Conservation (phyloP, 257 asterid species). For the Primulina huaijiensis region DNA sequence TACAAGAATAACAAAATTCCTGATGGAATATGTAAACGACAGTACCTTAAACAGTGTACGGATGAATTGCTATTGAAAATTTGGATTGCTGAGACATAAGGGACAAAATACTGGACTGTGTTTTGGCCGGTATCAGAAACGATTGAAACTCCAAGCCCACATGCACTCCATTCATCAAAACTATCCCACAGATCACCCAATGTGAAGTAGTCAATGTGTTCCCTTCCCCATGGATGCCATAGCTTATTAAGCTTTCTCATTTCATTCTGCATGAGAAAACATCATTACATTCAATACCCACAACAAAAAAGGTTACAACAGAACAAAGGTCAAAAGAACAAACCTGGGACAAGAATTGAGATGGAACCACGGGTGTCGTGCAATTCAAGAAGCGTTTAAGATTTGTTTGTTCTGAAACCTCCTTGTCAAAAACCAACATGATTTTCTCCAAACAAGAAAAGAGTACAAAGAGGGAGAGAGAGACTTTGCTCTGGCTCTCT, state of each 20-base stretch:
- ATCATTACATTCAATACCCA: not conserved
- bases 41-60: constrained; percentile 62
- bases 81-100: constrained; percentile 95
- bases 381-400: constrained; percentile 44
- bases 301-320: not conserved
- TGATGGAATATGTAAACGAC: constrained; percentile 1
- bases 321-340: not conserved
- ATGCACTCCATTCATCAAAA: constrained; percentile 91
- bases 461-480: constrained; percentile 15
- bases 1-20: not conserved
- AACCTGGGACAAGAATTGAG: constrained; percentile 46
- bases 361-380: constrained; percentile 40
- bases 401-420: constrained; percentile 38
- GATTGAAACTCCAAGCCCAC: constrained; percentile 89
- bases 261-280: constrained; percentile 49
- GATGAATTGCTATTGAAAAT: constrained; percentile 82
- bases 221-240: constrained; percentile 97
- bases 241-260: constrained; percentile 75
- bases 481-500: constrained; percentile 29
- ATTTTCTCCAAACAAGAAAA: constrained; percentile 18
- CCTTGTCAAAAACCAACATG: constrained; percentile 32
- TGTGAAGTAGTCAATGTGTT: constrained; percentile 71
- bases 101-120: constrained; percentile 76
- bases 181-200: constrained; percentile 85
- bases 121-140: constrained; percentile 60